Conservation (phyloP, 2,329 filamentous ascomycete genomes). For the Hypoxylon sp. region DNA sequence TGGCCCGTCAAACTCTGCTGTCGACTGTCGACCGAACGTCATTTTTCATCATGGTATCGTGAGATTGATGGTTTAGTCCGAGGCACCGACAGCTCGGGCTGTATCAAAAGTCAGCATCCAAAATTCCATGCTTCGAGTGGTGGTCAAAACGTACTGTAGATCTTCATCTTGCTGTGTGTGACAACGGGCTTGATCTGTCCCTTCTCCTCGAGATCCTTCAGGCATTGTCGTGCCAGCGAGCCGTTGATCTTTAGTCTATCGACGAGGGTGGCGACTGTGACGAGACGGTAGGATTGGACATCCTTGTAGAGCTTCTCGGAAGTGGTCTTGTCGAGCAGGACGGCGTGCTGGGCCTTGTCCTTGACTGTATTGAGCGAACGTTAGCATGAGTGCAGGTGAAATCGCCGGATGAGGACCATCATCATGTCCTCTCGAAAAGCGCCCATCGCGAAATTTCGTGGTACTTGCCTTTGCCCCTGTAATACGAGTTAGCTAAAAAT, state of each 20-base stretch:
- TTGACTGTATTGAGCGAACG: conserved; percentile 74
- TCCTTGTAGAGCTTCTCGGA: conserved; percentile 99
- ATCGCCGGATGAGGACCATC: conserved; percentile 27
- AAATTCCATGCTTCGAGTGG: background rate
- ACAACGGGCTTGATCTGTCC: conserved; percentile 99
- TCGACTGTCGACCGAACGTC: conserved; percentile 51
- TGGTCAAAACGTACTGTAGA: conserved; percentile 80
- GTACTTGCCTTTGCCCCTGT: conserved; percentile 54
- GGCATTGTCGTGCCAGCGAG: conserved; percentile 90
- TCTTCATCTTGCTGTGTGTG: conserved; percentile 95
- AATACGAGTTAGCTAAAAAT: conserved; percentile 43
- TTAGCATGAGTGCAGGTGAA: conserved; percentile 42
- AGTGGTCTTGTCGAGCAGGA: conserved; percentile 98
- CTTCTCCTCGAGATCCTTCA: conserved; percentile 96
- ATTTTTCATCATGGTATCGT: conserved; percentile 55
- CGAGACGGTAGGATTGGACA: conserved; percentile 99
- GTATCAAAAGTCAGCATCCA: conserved; percentile 25
- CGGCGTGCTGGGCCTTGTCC: conserved; percentile 99
- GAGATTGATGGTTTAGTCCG: conserved; percentile 55
- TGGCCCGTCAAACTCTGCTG: conserved; percentile 48
- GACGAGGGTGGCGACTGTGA: conserved; percentile 98
- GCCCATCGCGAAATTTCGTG: conserved; percentile 34
- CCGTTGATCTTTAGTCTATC: conserved; percentile 99
- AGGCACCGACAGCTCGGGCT: conserved; percentile 56
- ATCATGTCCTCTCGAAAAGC: conserved; percentile 30